Percentiles rank a stretch among this genome's conserved stretches.
Evolutionary conservation across 2,329 filamentous ascomycete genomes (phyloP).

Genomic region (Fusarium veterinarium): DNA sequence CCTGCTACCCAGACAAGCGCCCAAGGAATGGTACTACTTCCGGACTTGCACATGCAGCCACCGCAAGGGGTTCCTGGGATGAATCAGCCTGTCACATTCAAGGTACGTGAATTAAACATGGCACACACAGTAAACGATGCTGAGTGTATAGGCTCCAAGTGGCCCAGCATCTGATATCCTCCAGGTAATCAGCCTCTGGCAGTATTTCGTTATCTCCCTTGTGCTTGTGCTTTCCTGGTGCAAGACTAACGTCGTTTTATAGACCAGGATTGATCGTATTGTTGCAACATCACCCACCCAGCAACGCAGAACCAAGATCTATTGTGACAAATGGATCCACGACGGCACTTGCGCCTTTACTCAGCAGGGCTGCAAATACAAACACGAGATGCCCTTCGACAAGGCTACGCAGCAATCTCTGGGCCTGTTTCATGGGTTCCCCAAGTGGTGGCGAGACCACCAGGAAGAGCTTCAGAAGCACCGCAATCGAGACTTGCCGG

Average conservation of each 20-base stretch:
- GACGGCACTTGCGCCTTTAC: constrained; percentile 86
- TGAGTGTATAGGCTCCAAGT: constrained; percentile 45
- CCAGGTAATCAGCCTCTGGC: constrained; percentile 46
- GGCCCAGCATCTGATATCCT: constrained; percentile 46
- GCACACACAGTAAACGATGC: constrained; percentile 32
- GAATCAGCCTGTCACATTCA: constrained; percentile 50
- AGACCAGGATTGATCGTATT: constrained; percentile 52
- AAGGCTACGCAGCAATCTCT: constrained; percentile 72
- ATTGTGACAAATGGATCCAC: constrained; percentile 91
- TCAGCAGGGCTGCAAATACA: constrained; percentile 88
- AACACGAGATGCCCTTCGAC: constrained; percentile 88
- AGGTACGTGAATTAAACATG: constrained; percentile 51
- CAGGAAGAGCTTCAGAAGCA: constrained; percentile 57
- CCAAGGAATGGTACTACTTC: constrained; percentile 61
- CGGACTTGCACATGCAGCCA: constrained; percentile 53
- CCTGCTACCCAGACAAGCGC: constrained; percentile 53
- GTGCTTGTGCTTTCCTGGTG: not conserved
- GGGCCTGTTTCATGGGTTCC: constrained; percentile 76
- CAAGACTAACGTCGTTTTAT: constrained; percentile 2
- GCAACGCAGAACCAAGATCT: constrained; percentile 71
- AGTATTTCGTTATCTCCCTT: not conserved
- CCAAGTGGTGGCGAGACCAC: constrained; percentile 68
- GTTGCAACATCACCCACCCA: constrained; percentile 50
- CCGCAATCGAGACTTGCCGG: constrained; percentile 5
- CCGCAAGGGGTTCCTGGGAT: constrained; percentile 54